A percentile compares a stretch with the other conserved stretches of the same genome.
Evolutionary conservation across 1,284 basidiomycete species (phyloP).

Genomic region (Fomitopsis schrenkii): DNA sequence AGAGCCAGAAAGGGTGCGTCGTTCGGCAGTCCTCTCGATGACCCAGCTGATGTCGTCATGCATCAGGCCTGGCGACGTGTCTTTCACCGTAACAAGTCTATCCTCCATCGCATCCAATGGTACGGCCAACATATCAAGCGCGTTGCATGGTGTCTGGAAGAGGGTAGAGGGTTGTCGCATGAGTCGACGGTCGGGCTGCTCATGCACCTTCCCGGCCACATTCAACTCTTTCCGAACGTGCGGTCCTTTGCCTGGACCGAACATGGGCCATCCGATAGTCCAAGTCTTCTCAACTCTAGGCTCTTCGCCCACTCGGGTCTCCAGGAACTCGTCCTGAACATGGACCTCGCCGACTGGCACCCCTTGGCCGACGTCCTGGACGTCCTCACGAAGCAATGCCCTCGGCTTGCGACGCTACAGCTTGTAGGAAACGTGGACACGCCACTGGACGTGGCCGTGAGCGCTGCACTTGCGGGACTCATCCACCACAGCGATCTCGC

Average conservation of each 20-base stretch:
- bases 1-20: background rate
- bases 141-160: background rate
- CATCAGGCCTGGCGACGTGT: background rate
- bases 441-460: background rate
- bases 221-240: background rate
- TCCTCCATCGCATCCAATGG: background rate
- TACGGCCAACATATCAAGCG: background rate
- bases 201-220: background rate
- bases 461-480: background rate
- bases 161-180: background rate
- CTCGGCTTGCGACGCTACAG: background rate
- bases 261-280: background rate
- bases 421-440: background rate
- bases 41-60: background rate
- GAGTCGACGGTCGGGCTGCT: background rate
- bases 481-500: background rate
- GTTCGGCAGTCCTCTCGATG: background rate
- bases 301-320: background rate
- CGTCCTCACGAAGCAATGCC: background rate
- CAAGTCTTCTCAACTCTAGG: background rate
- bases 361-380: background rate
- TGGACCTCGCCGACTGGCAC: background rate
- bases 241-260: background rate
- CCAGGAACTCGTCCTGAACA: background rate
- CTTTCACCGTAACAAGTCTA: background rate